Evolutionary conservation across 176 grass and related monocot genomes (phyloP).

Genomic region (Cenchrus fungigraminus): DNA sequence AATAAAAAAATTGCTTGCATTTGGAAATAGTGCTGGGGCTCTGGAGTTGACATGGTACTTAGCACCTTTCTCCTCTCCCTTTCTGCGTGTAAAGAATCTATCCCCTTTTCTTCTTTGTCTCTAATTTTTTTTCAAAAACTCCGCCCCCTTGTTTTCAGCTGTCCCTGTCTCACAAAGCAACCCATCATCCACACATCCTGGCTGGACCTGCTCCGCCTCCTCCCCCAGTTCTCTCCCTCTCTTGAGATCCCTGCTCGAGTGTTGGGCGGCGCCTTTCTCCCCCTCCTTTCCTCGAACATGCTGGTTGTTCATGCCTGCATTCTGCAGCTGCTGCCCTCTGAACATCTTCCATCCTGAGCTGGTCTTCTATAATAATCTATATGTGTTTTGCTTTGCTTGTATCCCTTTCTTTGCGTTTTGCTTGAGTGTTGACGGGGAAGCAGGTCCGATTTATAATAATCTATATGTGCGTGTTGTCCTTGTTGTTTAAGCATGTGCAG

Average conservation of each 20-base stretch:
- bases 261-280: neutral
- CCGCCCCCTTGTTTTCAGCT: neutral
- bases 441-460: neutral
- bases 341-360: slow-evolving; percentile 20
- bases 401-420: neutral
- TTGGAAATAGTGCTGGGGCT: neutral
- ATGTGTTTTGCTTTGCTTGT: no score
- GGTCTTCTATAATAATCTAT: neutral
- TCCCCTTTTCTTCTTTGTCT: no score
- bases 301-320: neutral
- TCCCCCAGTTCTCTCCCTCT: slow-evolving; percentile 17
- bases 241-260: slow-evolving; percentile 26
- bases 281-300: slow-evolving; percentile 12
- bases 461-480: neutral
- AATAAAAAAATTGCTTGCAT: neutral
- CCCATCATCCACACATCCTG: neutral
- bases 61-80: neutral
- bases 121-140: no score
- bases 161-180: slow-evolving; percentile 37
- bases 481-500: slow-evolving; percentile 1
- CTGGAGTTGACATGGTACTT: neutral
- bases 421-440: neutral
- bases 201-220: slow-evolving; percentile 10
- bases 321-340: neutral
- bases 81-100: slow-evolving; percentile 10